Conservation (phyloP, 2,329 filamentous ascomycete species). For the Diplodia corticola region DNA sequence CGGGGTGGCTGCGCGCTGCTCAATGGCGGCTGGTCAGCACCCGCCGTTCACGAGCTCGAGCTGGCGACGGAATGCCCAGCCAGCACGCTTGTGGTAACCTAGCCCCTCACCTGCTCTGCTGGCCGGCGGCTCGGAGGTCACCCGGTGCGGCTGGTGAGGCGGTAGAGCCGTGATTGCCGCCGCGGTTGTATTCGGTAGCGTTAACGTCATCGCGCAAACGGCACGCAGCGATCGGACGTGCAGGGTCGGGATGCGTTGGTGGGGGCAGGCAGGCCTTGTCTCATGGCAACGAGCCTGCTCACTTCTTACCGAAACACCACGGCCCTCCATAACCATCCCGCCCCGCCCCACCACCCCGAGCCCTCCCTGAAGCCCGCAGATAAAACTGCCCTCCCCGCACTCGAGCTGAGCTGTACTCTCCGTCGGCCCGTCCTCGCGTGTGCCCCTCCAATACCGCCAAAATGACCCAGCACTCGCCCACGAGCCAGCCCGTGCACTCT, state of each 20-base stretch:
- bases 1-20: neutral
- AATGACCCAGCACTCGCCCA: conserved; percentile 40
- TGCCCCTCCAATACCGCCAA: conserved; percentile 12
- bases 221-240: conserved; percentile 17
- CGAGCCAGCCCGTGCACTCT: conserved; percentile 34
- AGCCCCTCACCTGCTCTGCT: conserved; percentile 7
- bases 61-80: neutral
- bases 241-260: conserved; percentile 9
- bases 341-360: neutral
- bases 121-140: conserved; percentile 1
- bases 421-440: conserved; percentile 2
- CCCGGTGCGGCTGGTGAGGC: neutral
- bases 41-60: neutral
- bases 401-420: neutral
- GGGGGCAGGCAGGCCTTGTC: conserved; percentile 16
- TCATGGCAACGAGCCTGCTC: conserved; percentile 21
- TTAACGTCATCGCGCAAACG: conserved; percentile 11
- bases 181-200: neutral
- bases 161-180: conserved; percentile 23
- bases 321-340: conserved; percentile 10
- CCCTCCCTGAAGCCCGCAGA: neutral
- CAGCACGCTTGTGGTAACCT: neutral
- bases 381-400: neutral
- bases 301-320: conserved; percentile 18
- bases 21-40: neutral